Percentiles rank a stretch among this genome's conserved stretches.
phyloP scores from a whole-genome alignment of 495 filamentous ascomycete genomes.

The Daldinia caldariorum region DNA sequence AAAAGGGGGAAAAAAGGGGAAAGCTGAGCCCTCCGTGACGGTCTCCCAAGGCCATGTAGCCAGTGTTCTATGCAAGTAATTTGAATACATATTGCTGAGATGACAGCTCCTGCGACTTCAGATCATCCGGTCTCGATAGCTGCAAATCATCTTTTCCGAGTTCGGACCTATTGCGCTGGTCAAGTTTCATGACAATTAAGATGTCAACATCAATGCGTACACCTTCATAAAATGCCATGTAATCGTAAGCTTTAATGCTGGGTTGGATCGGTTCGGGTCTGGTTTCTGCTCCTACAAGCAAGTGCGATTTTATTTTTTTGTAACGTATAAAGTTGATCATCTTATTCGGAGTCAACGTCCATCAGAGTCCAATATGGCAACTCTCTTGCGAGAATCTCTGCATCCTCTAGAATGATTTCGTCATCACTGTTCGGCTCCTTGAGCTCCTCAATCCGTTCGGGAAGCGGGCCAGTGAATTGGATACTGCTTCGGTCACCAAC shows the following conservation, averaged over 20 bases:
- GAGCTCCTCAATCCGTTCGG: conserved; percentile 62
- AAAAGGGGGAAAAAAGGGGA: too few species aligned
- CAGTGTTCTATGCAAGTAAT: conserved; percentile 45
- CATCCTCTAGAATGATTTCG: conserved; percentile 57
- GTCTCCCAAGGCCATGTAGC: conserved; percentile 41
- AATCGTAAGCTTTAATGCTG: conserved; percentile 31
- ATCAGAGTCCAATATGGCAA: conserved; percentile 60
- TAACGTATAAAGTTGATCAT: conserved; percentile 34
- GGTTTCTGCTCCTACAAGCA: conserved; percentile 18
- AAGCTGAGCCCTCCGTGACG: conserved; percentile 24
- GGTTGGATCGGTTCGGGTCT: conserved; percentile 10
- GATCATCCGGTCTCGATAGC: conserved; percentile 19
- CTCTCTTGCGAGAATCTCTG: conserved; percentile 56
- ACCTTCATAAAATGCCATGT: conserved; percentile 33
- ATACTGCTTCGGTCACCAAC: conserved; percentile 59
- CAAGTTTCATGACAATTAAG: conserved; percentile 10
- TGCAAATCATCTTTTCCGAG: conserved; percentile 9
- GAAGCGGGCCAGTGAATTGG: conserved; percentile 59
- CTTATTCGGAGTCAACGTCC: conserved; percentile 59
- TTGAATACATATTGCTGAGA: conserved; percentile 29
- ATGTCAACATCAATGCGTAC: conserved; percentile 10
- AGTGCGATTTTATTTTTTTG: conserved; percentile 4
- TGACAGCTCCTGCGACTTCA: conserved; percentile 11
- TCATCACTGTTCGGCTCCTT: conserved; percentile 62
- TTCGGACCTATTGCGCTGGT: conserved; percentile 15